These are phyloP conservation scores for Chrysanthemum makinoi DNA, from an alignment of 129 eudicot genomes.

Conservation along the genomic window DNA sequence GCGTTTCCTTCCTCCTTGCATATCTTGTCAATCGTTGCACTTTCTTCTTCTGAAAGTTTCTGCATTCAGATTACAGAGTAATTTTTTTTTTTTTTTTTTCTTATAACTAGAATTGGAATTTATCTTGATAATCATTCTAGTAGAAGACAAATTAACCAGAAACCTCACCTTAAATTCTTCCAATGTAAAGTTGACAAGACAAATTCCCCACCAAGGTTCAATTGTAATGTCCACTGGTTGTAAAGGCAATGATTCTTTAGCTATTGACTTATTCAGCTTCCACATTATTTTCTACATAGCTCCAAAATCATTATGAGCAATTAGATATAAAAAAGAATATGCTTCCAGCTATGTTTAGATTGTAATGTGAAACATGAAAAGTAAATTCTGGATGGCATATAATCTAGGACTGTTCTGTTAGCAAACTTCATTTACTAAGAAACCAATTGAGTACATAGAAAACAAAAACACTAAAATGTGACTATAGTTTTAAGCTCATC, in stretches of 20 bases:
- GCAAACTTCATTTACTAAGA: too few relatives aligned
- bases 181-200: slow-evolving; percentile 90
- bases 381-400: too few relatives aligned
- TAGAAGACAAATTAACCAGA: too few relatives aligned
- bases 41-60: slow-evolving; percentile 99
- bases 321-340: slow-evolving; percentile 30
- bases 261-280: slow-evolving; percentile 99
- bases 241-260: slow-evolving; percentile 81
- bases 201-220: slow-evolving; percentile 99
- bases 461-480: too few relatives aligned
- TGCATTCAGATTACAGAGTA: slow-evolving; percentile 29
- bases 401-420: too few relatives aligned
- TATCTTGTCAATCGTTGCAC: slow-evolving; percentile 89
- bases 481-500: too few relatives aligned
- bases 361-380: background rate
- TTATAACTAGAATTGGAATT: background rate
- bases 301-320: slow-evolving; percentile 36
- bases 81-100: slow-evolving; percentile 1
- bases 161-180: slow-evolving; percentile 91
- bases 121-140: too few relatives aligned
- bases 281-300: slow-evolving; percentile 94
- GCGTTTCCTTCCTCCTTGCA: slow-evolving; percentile 98
- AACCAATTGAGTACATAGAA: too few relatives aligned
- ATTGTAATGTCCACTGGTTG: slow-evolving; percentile 83
- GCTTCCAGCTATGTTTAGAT: slow-evolving; percentile 18